Evolutionary conservation across 1,284 basidiomycete species (phyloP), one percentile per base, ranked within the genome.

Genomic region (Agroathelia rolfsii): DNA sequence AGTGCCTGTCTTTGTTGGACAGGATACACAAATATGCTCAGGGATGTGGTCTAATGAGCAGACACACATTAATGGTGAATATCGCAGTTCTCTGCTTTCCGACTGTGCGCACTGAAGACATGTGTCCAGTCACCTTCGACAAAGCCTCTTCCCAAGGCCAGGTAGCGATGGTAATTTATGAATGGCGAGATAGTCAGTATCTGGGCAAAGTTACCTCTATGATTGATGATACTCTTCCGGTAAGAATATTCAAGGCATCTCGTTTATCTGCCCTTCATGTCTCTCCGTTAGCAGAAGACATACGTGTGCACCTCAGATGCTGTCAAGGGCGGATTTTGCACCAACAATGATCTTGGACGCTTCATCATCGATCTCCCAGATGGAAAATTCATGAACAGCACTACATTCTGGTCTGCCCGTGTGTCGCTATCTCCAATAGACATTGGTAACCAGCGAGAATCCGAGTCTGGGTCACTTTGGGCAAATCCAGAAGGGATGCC

Each of bases 141-240:
- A 56, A 64, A 3, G 39, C 50, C 7, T 46, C 59, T n/a, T 90
- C 89, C 3, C 63, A 75, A 46, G 94, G 94, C n/a, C 86, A 92
- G 50, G 66, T 96, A 17, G 86, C 94, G 11, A 78, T 94, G 63
- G 82, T 95, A 36, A 77, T 98, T 29, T 98, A 97, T 53, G 94
- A 98, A 57, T 97, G 92, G 86, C 53, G 65, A 18, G 94, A 98
- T 51, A 78, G 81, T 30, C 60, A 67, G 34, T 89, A 84, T 50
- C 67, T 98, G 8, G 94, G 94, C 20, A 84, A 72, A 52, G 60
- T 67, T 32, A 76, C 77, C 18, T 70, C 72, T 10, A 42, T 57
- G 25, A 53, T 58, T n/a, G 70, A 79, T 39, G 67, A 74, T 26
- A 61, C 63, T 34, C 47, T 80, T 29, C 82, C 83, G 43, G 83